Base-by-base conservation (phyloP, 768 basidiomycete genomes). In the Leucocoprinus sp. region DNA sequence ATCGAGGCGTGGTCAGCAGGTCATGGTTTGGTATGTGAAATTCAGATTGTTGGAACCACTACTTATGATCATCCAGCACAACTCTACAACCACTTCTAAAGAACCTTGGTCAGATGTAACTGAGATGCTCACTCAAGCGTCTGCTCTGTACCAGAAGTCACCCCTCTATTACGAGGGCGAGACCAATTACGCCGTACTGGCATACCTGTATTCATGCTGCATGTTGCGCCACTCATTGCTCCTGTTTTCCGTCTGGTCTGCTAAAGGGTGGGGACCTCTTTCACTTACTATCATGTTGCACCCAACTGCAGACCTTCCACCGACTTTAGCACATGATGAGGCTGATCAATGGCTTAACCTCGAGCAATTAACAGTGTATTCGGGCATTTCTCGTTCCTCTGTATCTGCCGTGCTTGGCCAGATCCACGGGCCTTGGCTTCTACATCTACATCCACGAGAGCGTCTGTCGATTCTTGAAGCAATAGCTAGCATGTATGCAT, bases 241-340 rank as follows among this genome's bases (percentile, higher is more conserved):
- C 39, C 68, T 91, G 12, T 85, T 88, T 56, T 74, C 85, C 17
- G 67, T 90, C 7, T 86, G 87, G 85, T 80, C 84, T 36, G 76
- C 83, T n/a, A 86, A 88, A 60, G 91, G 91, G 18, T 91, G 90
- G 83, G 86, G 88, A 2, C 76, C 80, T 0, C 67, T 85, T 23
- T 82, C 88, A 2, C 81, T 90, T 52, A 76, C 78, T 14, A 76
- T 76, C 15, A 82, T 90, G 79, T 62, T 91, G 33, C 80, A 80
- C 34, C 69, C 77, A 6, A 71, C 69, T 28, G 76, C 74, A 7
- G 77, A 73, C 54, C 65, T 79, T 50, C 78, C 83, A 15, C 79
- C 79, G 8, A 75, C 78, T 0, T 62, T 80, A 33, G 64, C 75
- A 7, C 67, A 70, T 36, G 66, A 65, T 7, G 68, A 71, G 8